These are phyloP conservation scores for Acrodontium crateriforme DNA, from an alignment of 2,329 filamentous ascomycete genomes.

Conservation along the genomic window DNA sequence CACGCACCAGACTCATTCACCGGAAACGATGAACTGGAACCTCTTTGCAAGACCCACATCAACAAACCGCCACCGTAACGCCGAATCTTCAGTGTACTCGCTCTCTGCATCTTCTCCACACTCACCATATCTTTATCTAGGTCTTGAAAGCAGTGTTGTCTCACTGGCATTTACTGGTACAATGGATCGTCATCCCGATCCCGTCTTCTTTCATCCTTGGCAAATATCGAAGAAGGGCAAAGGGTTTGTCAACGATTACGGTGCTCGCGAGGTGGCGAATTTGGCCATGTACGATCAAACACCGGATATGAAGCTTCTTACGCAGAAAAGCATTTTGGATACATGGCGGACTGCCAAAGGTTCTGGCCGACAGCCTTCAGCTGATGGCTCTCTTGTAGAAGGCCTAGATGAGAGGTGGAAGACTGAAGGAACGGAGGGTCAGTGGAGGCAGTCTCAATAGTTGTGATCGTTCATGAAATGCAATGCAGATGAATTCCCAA, in stretches of 20 bases:
- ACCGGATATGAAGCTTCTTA: conserved; percentile 26
- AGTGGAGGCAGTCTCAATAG: no score
- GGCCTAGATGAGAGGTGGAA: no score
- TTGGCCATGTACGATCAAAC: conserved; percentile 35
- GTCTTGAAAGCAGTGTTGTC: conserved; percentile 32
- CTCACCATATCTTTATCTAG: conserved; percentile 34
- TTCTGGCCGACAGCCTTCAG: no score
- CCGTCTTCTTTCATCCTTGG: conserved; percentile 16
- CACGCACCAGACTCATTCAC: conserved; percentile 1
- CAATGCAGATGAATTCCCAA: no score
- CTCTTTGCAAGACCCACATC: conserved; percentile 29
- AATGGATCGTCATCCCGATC: conserved; percentile 30
- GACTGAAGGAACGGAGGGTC: no score
- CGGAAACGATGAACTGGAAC: conserved; percentile 25
- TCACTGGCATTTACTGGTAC: conserved; percentile 31
- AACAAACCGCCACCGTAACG: conserved; percentile 12
- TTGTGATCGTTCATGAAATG: no score
- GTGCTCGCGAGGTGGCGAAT: conserved; percentile 21
- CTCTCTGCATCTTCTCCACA: conserved; percentile 31
- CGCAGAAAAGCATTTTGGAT: conserved; percentile 24
- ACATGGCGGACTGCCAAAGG: no score
- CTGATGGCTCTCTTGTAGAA: no score
- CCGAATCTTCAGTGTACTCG: conserved; percentile 30
- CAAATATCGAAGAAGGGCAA: background rate
- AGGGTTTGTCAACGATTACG: background rate